Conservation (phyloP, 352 stramenopile species). For the Globisporangium heterothallicum region DNA sequence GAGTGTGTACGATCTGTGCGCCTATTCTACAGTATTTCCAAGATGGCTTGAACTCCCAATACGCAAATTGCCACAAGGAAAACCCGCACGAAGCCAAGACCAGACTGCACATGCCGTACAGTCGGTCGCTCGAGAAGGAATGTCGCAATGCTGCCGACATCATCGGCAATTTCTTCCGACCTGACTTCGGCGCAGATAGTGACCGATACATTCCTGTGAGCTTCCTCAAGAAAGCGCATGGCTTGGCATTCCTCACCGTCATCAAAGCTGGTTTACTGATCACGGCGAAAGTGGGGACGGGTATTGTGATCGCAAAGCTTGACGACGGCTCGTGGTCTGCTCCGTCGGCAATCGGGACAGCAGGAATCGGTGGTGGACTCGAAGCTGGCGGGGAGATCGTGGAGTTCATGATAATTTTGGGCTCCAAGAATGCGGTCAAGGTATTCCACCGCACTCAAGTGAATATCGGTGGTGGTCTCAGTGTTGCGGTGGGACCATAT, state of each 20-base stretch:
- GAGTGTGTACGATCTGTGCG: constrained; percentile 78
- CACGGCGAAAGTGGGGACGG: constrained; percentile 74
- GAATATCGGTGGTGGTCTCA: constrained; percentile 90
- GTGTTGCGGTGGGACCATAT: constrained; percentile 87
- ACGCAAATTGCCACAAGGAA: constrained; percentile 80
- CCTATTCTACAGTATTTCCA: constrained; percentile 73
- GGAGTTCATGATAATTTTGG: constrained; percentile 94
- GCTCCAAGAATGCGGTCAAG: constrained; percentile 88
- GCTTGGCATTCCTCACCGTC: constrained; percentile 81
- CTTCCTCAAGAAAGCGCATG: constrained; percentile 78
- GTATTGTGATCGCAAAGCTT: constrained; percentile 89
- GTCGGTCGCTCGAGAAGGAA: constrained; percentile 66
- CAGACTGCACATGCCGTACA: constrained; percentile 69
- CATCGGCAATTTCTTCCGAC: constrained; percentile 77
- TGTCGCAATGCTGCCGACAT: constrained; percentile 74
- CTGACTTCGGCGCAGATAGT: constrained; percentile 54
- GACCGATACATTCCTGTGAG: constrained; percentile 75
- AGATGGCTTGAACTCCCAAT: constrained; percentile 58
- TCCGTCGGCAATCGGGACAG: constrained; percentile 91
- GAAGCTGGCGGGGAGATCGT: constrained; percentile 89
- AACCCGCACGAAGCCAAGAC: constrained; percentile 71
- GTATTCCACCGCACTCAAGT: constrained; percentile 88
- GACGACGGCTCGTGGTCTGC: constrained; percentile 86
- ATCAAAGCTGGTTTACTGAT: constrained; percentile 83
- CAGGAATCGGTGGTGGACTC: constrained; percentile 81